Percentiles rank a stretch among this genome's conserved stretches.
These are phyloP conservation scores for Stachybotrys elegans DNA, from an alignment of 2,329 filamentous ascomycete genomes.

Conservation along the genomic window DNA sequence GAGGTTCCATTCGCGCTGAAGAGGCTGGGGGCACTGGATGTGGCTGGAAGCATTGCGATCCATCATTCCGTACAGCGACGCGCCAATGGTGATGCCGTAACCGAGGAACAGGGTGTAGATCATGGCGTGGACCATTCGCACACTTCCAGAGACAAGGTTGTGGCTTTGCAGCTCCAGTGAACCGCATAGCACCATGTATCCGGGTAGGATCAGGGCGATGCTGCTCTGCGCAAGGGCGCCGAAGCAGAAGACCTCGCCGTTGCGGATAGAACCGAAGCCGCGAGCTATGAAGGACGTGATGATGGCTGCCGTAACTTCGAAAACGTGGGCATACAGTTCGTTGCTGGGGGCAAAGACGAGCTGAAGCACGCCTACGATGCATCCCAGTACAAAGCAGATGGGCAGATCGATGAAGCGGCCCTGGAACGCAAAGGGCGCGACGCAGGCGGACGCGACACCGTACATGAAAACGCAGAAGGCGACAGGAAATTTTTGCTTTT, in stretches of 20 bases:
- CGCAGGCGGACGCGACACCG: conserved; percentile 68
- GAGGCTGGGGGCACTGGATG: conserved; percentile 36
- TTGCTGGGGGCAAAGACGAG: conserved; percentile 70
- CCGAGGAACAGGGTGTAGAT: conserved; percentile 71
- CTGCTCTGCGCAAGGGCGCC: conserved; percentile 68
- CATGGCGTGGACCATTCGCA: conserved; percentile 71
- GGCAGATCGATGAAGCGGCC: conserved; percentile 74
- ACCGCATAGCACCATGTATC: conserved; percentile 41
- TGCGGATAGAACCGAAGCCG: conserved; percentile 61
- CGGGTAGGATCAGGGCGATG: conserved; percentile 69
- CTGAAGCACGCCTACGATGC: conserved; percentile 68
- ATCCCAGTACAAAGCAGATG: conserved; percentile 70
- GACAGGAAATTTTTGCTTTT: conserved; percentile 40
- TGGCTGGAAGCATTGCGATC: conserved; percentile 47
- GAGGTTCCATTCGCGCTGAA: conserved; percentile 50
- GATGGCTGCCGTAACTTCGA: conserved; percentile 52
- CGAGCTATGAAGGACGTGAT: conserved; percentile 64
- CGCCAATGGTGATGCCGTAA: conserved; percentile 68
- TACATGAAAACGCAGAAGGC: conserved; percentile 62
- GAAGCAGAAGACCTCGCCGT: conserved; percentile 61
- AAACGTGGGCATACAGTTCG: conserved; percentile 57
- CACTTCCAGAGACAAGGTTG: conserved; percentile 66
- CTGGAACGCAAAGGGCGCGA: conserved; percentile 76
- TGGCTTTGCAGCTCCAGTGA: conserved; percentile 64
- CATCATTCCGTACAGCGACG: conserved; percentile 60